phyloP scores from a whole-genome alignment of 2,329 filamentous ascomycete genomes.

The Trichophaea hybrida region DNA sequence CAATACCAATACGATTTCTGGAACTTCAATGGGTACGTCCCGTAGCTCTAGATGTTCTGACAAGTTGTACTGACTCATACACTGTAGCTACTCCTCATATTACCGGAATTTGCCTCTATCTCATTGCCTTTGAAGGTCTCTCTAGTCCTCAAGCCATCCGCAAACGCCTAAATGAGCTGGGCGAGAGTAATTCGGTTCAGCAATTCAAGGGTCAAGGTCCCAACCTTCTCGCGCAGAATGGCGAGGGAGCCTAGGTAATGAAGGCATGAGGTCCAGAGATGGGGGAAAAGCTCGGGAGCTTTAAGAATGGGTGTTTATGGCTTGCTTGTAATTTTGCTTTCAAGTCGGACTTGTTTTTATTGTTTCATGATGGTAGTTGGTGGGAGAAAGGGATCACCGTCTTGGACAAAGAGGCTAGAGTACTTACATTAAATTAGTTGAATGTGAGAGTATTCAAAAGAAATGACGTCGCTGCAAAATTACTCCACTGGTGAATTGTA shows the following conservation, averaged over 20 bases:
- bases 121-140: background rate
- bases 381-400: too few relatives aligned
- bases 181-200: background rate
- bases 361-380: too few relatives aligned
- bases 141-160: background rate
- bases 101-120: background rate
- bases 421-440: too few relatives aligned
- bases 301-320: background rate
- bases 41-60: background rate
- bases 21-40: conserved; percentile 1
- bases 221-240: background rate
- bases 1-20: background rate
- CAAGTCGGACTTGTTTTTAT: too few relatives aligned
- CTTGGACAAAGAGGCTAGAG: too few relatives aligned
- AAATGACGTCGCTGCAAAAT: background rate
- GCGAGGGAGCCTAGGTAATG: background rate
- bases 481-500: background rate
- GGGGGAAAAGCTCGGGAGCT: background rate
- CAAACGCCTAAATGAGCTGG: background rate
- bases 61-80: background rate
- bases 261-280: background rate
- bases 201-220: background rate
- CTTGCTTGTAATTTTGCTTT: background rate
- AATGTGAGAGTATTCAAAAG: background rate
- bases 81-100: conserved; percentile 1